Conservation (phyloP, 2,329 filamentous ascomycete species). For the Neofusicoccum kwambonambiense region DNA sequence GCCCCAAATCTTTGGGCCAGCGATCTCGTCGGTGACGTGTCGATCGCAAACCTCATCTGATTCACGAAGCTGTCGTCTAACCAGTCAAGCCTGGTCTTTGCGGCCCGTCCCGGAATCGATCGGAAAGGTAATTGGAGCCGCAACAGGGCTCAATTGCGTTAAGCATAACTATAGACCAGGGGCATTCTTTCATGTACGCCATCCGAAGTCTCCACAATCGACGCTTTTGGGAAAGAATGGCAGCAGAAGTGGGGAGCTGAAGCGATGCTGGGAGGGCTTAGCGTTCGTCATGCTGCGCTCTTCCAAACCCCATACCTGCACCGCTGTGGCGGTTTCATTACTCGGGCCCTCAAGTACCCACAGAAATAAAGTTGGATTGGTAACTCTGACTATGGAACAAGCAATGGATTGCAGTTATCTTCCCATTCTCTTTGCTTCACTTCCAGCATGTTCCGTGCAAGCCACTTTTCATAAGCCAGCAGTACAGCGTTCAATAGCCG, state of each 20-base stretch:
- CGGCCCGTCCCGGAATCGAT: slow-evolving; percentile 7
- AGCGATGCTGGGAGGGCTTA: no score
- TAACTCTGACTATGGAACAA: no score
- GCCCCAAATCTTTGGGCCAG: not conserved
- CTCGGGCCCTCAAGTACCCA: no score
- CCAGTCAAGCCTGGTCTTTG: not conserved
- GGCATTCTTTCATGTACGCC: not conserved
- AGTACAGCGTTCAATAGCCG: not conserved
- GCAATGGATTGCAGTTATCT: no score
- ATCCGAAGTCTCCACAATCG: not conserved
- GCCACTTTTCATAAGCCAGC: not conserved
- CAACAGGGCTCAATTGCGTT: not conserved
- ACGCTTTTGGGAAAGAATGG: not conserved
- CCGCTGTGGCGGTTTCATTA: no score
- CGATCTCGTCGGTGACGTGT: not conserved
- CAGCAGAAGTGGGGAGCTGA: no score
- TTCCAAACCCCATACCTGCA: no score
- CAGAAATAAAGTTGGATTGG: no score
- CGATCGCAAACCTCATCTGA: not conserved
- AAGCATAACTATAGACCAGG: not conserved
- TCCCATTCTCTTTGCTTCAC: not conserved
- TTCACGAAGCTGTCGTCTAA: not conserved
- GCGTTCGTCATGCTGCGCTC: no score
- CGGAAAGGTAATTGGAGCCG: slow-evolving; percentile 8
- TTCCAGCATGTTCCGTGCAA: not conserved